Evolutionary conservation across 1,139 yeast genomes (phyloP).

Genomic region (Meyerozyma guilliermondii): DNA sequence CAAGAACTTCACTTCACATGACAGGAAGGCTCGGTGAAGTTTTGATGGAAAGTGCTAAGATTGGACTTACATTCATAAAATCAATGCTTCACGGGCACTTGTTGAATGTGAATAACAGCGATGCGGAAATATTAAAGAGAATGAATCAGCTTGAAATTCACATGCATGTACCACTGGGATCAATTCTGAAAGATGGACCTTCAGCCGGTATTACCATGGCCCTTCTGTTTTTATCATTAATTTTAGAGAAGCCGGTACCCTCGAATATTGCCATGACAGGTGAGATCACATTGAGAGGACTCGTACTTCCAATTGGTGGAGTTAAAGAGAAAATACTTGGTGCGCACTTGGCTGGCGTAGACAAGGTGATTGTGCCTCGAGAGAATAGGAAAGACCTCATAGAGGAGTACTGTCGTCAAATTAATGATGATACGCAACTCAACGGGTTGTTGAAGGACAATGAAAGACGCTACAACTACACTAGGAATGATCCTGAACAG

Average conservation of each 20-base stretch:
- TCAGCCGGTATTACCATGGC: conserved; percentile 93
- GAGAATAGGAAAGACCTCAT: conserved; percentile 68
- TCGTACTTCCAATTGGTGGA: conserved; percentile 87
- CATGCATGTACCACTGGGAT: conserved; percentile 87
- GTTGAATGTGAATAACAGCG: conserved; percentile 22
- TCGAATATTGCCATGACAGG: conserved; percentile 86
- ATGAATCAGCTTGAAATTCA: conserved; percentile 62
- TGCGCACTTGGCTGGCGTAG: conserved; percentile 69
- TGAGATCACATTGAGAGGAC: conserved; percentile 82
- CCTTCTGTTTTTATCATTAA: conserved; percentile 66
- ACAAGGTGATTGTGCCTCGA: conserved; percentile 62
- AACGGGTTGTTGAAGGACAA: conserved; percentile 36
- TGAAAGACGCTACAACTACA: conserved; percentile 22
- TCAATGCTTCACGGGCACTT: conserved; percentile 43
- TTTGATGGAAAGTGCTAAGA: conserved; percentile 74
- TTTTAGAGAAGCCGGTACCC: conserved; percentile 64
- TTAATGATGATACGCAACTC: conserved; percentile 10
- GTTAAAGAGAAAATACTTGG: conserved; percentile 80
- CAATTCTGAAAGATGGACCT: conserved; percentile 88
- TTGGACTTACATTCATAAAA: conserved; percentile 71
- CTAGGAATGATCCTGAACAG: conserved; percentile 40
- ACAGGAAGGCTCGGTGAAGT: conserved; percentile 87
- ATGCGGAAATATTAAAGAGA: conserved; percentile 26
- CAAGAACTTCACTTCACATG: conserved; percentile 46
- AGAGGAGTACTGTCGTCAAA: conserved; percentile 37